Percentiles rank a stretch among this genome's conserved stretches.
phyloP scores from a whole-genome alignment of 176 grass and related monocot species.

The Oryza coarctata region DNA sequence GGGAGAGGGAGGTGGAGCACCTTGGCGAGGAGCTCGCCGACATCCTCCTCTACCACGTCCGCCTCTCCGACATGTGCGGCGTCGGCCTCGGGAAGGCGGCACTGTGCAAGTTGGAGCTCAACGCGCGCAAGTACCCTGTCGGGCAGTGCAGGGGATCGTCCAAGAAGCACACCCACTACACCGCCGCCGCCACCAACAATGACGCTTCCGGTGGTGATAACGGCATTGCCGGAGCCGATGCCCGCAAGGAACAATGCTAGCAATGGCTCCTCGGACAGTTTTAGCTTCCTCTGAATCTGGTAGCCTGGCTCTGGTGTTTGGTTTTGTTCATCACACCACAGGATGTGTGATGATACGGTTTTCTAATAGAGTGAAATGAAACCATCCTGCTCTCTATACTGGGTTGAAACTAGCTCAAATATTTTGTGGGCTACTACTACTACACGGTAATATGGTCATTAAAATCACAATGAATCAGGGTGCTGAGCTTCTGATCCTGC shows the following conservation, averaged over 20 bases:
- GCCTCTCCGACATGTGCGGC: conserved; percentile 71
- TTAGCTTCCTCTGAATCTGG: neutral
- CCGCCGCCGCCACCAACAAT: neutral
- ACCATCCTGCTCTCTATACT: neutral
- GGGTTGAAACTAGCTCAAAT: neutral
- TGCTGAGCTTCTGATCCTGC: neutral
- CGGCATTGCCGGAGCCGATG: neutral
- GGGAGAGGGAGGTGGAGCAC: conserved; percentile 65
- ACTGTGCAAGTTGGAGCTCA: conserved; percentile 58
- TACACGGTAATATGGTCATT: neutral
- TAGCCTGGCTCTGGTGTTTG: neutral
- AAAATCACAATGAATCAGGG: neutral
- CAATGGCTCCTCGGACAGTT: neutral
- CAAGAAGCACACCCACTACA: conserved; percentile 32
- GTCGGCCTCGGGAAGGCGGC: conserved; percentile 56
- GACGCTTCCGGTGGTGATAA: too few relatives aligned
- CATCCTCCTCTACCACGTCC: conserved; percentile 73
- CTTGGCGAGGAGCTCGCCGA: conserved; percentile 76
- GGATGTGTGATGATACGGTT: neutral
- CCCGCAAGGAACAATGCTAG: neutral
- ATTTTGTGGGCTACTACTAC: neutral
- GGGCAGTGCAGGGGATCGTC: conserved; percentile 48
- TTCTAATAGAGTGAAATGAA: neutral
- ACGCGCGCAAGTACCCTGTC: conserved; percentile 66
- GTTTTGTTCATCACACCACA: neutral